Base-by-base conservation (phyloP, 495 filamentous ascomycete species). In the Extremus antarcticus region DNA sequence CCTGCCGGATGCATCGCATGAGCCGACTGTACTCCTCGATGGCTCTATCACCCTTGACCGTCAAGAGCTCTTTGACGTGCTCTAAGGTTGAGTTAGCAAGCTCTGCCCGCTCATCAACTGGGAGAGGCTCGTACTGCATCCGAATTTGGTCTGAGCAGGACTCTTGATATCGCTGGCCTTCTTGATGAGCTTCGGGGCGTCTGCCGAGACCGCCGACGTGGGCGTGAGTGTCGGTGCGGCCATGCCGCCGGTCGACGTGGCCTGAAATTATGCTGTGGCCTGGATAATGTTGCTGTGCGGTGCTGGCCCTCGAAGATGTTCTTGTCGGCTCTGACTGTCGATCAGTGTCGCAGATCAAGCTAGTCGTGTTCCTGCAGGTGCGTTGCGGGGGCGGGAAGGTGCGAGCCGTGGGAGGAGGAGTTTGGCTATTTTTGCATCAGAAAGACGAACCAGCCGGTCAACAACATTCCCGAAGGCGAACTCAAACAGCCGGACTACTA, bases 111-210 rank as follows among this genome's bases (percentile, higher is more conserved):
- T 16, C 19, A 43, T 21, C 32, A 1, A 20, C 20, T 35, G 8
- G 13, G 20, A 9, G n/a, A 17, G 13, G 40, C 10, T 23, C 29
- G 23, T 46, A 60, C 51, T 46, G 25, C 50, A 64, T 25, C 58
- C 59, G 23, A 57, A 58, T 4, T 25, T 59, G 10, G 57, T 55
- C 46, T 57, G 58, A 17, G 29, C 29, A 9, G 53, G 54, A 45
- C 17, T 43, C 51, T 63, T 56, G 25, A 23, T 45, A 9, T 61
- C 57, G 24, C 19, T 53, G 15, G 50, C 43, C 51, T 70, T 56
- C 65, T 69, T 71, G 19, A 61, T 57, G 48, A 66, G 35, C 54
- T 69, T 70, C 45, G 69, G 69, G 51, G 69, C 62, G 35, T 63
- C 66, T 53, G 65, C 54, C 51, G 61, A 47, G 35, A 62, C 66